Conservation (phyloP, 345 rosid genomes). For the Syzygium aqueum region DNA sequence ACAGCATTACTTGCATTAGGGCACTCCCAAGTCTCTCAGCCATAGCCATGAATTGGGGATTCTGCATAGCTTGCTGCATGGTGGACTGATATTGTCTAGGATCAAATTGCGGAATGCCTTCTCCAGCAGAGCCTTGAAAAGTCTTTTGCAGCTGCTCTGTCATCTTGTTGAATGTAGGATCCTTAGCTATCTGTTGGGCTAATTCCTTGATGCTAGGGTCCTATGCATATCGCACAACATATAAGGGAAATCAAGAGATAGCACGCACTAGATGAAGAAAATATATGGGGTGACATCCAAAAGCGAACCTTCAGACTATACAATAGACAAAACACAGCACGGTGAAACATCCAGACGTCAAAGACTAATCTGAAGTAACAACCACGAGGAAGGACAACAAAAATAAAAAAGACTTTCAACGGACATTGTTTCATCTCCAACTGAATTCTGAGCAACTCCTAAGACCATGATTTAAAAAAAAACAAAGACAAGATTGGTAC, state of each 20-base stretch:
- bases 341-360: neutral
- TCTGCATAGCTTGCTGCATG: conserved; percentile 48
- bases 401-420: neutral
- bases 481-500: neutral
- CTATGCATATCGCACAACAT: conserved; percentile 2
- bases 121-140: conserved; percentile 21
- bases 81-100: conserved; percentile 37
- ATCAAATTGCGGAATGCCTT: conserved; percentile 29
- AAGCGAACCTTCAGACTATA: neutral
- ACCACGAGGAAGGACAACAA: neutral
- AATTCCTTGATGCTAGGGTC: conserved; percentile 46
- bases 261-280: neutral
- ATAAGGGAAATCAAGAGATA: neutral
- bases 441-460: neutral
- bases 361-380: neutral
- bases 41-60: conserved; percentile 45
- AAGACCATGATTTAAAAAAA: neutral
- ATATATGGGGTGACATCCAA: neutral
- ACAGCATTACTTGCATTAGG: conserved; percentile 55
- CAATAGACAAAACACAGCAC: neutral
- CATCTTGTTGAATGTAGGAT: conserved; percentile 42
- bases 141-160: conserved; percentile 43
- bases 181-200: conserved; percentile 43
- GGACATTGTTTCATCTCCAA: neutral
- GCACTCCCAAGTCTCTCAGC: conserved; percentile 47